A percentile compares a stretch with the other conserved stretches of the same genome.
These are phyloP conservation scores for Rhodotorula babjevae DNA, from an alignment of 768 basidiomycete genomes.

Conservation along the genomic window DNA sequence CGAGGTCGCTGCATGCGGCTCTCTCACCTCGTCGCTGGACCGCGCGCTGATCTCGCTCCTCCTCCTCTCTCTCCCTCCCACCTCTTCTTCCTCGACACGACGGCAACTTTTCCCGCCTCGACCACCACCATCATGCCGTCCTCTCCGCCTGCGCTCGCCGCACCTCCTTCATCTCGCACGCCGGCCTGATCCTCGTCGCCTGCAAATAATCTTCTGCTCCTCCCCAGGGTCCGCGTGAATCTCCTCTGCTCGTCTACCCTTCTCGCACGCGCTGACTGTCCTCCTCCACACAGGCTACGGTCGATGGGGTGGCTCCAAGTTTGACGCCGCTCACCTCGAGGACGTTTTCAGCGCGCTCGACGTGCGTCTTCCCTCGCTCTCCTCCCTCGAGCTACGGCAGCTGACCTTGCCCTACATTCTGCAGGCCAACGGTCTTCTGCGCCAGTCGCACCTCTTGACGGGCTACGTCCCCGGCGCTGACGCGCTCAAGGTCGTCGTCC, in stretches of 20 bases:
- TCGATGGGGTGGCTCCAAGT: slow-evolving; percentile 69
- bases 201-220: neutral
- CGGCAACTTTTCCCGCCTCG: neutral
- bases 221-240: slow-evolving; percentile 31
- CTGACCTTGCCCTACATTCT: neutral
- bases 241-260: neutral
- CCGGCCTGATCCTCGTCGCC: neutral
- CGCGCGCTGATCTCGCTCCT: neutral
- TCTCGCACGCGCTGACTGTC: neutral
- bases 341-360: slow-evolving; percentile 70
- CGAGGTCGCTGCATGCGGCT: neutral
- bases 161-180: too few species aligned
- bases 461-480: slow-evolving; percentile 87
- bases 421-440: slow-evolving; percentile 62
- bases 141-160: too few species aligned
- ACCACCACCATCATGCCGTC: neutral
- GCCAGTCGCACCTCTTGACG: slow-evolving; percentile 70
- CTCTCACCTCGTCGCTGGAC: too few species aligned
- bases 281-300: slow-evolving; percentile 63
- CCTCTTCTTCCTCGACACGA: neutral
- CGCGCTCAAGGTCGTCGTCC: slow-evolving; percentile 62
- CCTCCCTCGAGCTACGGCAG: neutral
- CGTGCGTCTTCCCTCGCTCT: slow-evolving; percentile 29
- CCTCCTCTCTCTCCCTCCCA: neutral
- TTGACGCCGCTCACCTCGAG: slow-evolving; percentile 69